These are phyloP conservation scores for Papiliotrema fonsecae DNA, from an alignment of 1,284 basidiomycete species.

Conservation along the genomic window DNA sequence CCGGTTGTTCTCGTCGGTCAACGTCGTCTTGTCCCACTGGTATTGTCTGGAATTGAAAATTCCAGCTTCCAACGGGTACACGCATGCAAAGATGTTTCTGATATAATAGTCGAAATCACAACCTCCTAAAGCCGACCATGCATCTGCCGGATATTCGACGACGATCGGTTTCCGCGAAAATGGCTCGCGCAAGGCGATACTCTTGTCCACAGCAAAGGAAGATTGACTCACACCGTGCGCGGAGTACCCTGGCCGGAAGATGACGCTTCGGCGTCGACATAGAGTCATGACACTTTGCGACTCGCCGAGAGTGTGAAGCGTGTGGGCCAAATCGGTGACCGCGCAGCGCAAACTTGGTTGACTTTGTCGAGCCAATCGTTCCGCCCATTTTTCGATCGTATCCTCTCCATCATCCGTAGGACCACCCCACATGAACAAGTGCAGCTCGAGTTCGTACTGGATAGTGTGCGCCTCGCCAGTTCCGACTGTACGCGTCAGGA, in stretches of 20 bases:
- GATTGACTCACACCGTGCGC: slow-evolving; percentile 2
- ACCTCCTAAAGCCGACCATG: background rate
- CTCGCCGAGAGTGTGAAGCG: background rate
- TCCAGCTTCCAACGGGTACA: background rate
- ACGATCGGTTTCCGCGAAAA: background rate
- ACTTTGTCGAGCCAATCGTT: background rate
- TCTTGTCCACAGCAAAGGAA: background rate
- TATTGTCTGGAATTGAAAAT: slow-evolving; percentile 3
- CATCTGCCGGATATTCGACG: background rate
- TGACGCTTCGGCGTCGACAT: background rate
- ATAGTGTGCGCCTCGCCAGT: background rate
- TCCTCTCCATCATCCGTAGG: background rate
- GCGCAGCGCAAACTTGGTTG: background rate
- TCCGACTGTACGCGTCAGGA: background rate
- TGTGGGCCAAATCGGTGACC: background rate
- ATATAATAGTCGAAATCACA: background rate
- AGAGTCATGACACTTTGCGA: background rate
- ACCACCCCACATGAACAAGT: slow-evolving; percentile 9
- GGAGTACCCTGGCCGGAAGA: slow-evolving; percentile 7
- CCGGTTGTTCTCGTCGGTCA: background rate
- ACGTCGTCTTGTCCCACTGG: background rate
- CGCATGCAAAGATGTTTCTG: background rate
- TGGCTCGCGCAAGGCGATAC: background rate
- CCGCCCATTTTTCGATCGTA: background rate
- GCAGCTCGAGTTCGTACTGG: slow-evolving; percentile 2